These are phyloP conservation scores for Pluteus cervinus DNA, from an alignment of 768 basidiomycete genomes.

Conservation along the genomic window DNA sequence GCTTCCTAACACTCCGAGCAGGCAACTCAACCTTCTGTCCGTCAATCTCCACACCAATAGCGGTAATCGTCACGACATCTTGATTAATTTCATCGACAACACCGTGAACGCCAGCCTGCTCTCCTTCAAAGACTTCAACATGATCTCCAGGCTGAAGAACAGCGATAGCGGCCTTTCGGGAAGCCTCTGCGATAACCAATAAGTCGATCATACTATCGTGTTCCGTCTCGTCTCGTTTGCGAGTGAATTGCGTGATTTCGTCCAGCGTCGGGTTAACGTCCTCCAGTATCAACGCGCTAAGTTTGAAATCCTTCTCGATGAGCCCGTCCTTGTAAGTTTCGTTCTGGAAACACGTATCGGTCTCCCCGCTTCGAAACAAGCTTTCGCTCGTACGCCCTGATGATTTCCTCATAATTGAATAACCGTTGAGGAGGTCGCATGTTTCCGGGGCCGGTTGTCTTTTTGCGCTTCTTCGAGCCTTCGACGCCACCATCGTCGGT, in stretches of 20 bases:
- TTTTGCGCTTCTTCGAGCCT: conserved; percentile 78
- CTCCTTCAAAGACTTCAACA: conserved; percentile 95
- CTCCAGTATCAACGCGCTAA: conserved; percentile 72
- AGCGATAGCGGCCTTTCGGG: conserved; percentile 83
- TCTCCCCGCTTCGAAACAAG: conserved; percentile 69
- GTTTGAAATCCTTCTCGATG: conserved; percentile 91
- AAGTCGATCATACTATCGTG: conserved; percentile 77
- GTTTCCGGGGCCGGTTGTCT: conserved; percentile 37
- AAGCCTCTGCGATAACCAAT: conserved; percentile 88
- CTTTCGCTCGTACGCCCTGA: conserved; percentile 79
- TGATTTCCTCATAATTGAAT: conserved; percentile 91
- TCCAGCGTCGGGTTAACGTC: conserved; percentile 94
- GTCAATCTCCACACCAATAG: conserved; percentile 76
- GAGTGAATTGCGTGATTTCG: conserved; percentile 88
- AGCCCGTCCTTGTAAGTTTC: conserved; percentile 96
- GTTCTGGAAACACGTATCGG: conserved; percentile 80
- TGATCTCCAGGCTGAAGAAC: conserved; percentile 98
- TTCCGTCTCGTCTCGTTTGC: conserved; percentile 65
- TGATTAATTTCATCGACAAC: conserved; percentile 84
- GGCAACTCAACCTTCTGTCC: conserved; percentile 84
- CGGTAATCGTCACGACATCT: conserved; percentile 82
- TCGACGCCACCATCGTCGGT: conserved; percentile 64
- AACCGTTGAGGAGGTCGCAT: conserved; percentile 86
- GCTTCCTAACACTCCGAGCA: conserved; percentile 85
- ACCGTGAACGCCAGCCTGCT: conserved; percentile 90